Base-by-base conservation (phyloP, 2,329 filamentous ascomycete species). In the Monosporascus sp. region DNA sequence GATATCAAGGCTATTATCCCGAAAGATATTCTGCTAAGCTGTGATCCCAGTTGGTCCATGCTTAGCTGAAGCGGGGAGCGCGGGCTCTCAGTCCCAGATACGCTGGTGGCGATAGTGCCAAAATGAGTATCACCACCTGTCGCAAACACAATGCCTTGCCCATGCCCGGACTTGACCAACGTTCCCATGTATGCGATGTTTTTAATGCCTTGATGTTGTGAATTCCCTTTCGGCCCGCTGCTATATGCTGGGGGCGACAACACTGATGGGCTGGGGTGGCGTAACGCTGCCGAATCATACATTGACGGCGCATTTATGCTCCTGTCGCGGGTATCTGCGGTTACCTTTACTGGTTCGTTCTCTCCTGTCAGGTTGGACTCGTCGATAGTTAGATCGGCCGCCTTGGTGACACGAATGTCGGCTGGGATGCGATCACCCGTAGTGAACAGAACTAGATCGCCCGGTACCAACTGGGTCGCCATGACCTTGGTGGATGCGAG, bases 171-270 rank as follows among this genome's bases (percentile, higher is more conserved):
- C 60, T 93, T 90, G 37, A 99, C 91, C 59, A 99, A 72, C 3
- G 94, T 99, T 28, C 94, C 94, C 92, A 99, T 97, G 70, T 97
- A 97, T 2, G 92, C 94, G 68, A 99, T 92, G 65, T 99, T 97
- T 63, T 88, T 89, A 62, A 87, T 84, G 51, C 88, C 87, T 57
- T 88, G 89, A 49, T 88, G 74, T 48, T 84, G 79, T 45, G 89
- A 81, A 60, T 88, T 86, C 28, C 81, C 82, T 56, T 78, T 84
- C 60, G 80, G 83, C 48, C 75, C 81, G 9, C 79, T 81, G 56
- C 76, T 78, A 60, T 84, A 84, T 45, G 80, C 77, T 11, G 49
- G 43, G 18, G 84, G 83, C 17, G 80, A 80, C 38, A 77, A 70
- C 24, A 73, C 72, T 41, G 77, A 76, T 9, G 69, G 68, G 41